These are phyloP conservation scores for Fusarium scirpi DNA, from an alignment of 2,329 filamentous ascomycete genomes.

Conservation along the genomic window DNA sequence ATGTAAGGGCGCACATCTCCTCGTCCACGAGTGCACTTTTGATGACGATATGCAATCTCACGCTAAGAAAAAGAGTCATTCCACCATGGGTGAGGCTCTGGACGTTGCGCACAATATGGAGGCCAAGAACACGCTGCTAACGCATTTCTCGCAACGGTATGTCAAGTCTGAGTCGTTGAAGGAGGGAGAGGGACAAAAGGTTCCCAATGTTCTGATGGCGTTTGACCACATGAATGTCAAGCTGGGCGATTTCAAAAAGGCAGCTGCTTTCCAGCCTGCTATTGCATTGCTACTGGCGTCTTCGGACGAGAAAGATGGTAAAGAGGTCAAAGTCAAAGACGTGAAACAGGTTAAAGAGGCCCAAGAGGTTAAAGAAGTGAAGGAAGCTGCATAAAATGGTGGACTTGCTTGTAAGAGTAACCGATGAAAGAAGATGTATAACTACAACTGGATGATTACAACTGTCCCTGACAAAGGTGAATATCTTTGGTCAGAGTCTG, in stretches of 20 bases:
- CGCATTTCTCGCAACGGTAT: slow-evolving; percentile 96
- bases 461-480: background rate
- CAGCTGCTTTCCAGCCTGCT: slow-evolving; percentile 57
- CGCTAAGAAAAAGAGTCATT: slow-evolving; percentile 89
- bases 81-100: slow-evolving; percentile 87
- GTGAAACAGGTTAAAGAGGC: background rate
- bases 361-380: background rate
- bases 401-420: background rate
- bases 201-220: slow-evolving; percentile 71
- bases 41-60: slow-evolving; percentile 85
- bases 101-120: slow-evolving; percentile 81
- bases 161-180: slow-evolving; percentile 67
- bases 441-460: background rate
- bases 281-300: slow-evolving; percentile 41
- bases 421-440: background rate
- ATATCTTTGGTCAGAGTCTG: background rate
- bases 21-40: slow-evolving; percentile 97
- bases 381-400: background rate
- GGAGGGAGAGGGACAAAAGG: slow-evolving; percentile 50
- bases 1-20: slow-evolving; percentile 80
- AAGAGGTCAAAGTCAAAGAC: background rate
- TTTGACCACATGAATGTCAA: slow-evolving; percentile 84
- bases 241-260: slow-evolving; percentile 75
- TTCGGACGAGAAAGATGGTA: slow-evolving; percentile 19
- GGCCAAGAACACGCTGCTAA: slow-evolving; percentile 83